Evolutionary conservation across 768 basidiomycete species (phyloP), one percentile per base, ranked within the genome.

Genomic region (Termitomyces titanicus): DNA sequence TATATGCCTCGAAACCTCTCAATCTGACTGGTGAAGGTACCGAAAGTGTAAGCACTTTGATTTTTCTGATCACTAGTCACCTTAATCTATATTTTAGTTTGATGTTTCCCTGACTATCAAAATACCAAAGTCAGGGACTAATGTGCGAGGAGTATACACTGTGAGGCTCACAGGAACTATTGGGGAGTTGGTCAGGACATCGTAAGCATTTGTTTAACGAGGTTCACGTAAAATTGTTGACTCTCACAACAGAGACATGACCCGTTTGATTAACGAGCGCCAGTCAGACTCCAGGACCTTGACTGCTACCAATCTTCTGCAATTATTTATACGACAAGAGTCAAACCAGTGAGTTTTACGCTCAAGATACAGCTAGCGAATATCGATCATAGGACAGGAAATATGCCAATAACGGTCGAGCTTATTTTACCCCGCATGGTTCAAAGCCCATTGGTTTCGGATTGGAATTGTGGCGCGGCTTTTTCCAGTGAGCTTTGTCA

Each of bases 401-500:
- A 45, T 68, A 78, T 46, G 71, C 75, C 0, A 77, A 79, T 57
- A 82, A 80, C 25, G 72, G 73, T 0, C 69, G 67, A 2, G 74
- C 80, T 0, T 82, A 76, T 55, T 83, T 81, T 45, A 70, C 68
- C 20, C 70, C 18, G 66, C 73, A 10, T 64, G 54, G 15, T 59
- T 50, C 46, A 12, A 53, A 13, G 45, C 40, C 25, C 39, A 52
- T 37, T 29, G 64, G 44, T 56, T 61, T 13, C 42, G 74, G 73
- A 2, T 60, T 83, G 0, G 76, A 79, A 37, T 54, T 83, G 0
- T 75, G 78, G 67, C 67, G 74, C 8, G 82, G 82, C 0, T 80
- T 71, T 40, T 82, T 75, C 53, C 80, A 81, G 82, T 82, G 52
- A 27, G 76, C 25, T n/a, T 31, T 10, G 6, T 40, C 12, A 20